A percentile compares a stretch with the other conserved stretches of the same genome.
Conservation (phyloP, 495 filamentous ascomycete species). For the Jackrogersella minutella region DNA sequence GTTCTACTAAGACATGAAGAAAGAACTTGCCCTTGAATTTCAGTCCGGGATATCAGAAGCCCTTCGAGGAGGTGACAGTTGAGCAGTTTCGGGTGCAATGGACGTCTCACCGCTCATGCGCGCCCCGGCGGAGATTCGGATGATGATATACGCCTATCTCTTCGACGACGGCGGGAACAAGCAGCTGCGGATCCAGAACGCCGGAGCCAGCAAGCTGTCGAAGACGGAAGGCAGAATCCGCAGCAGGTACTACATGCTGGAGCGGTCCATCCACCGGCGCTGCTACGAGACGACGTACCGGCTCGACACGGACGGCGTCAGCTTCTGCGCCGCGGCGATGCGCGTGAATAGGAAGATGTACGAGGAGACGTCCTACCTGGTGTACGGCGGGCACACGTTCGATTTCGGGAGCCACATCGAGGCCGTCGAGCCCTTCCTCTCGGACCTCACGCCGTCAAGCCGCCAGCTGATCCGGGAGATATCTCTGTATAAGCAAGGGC, state of each 20-base stretch:
- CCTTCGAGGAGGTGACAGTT: background rate
- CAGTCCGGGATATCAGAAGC: background rate
- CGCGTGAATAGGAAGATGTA: constrained; percentile 55
- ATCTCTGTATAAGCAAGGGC: constrained; percentile 57
- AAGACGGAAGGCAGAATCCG: constrained; percentile 21
- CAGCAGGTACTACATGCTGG: constrained; percentile 46
- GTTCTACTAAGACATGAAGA: background rate
- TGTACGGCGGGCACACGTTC: constrained; percentile 62
- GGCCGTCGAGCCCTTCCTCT: constrained; percentile 63
- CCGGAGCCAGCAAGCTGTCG: constrained; percentile 21
- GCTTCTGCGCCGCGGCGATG: constrained; percentile 56
- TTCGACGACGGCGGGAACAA: constrained; percentile 51
- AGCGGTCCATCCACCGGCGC: constrained; percentile 42
- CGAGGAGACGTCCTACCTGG: constrained; percentile 55
- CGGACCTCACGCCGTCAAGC: constrained; percentile 56
- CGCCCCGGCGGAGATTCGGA: constrained; percentile 62
- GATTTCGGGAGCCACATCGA: constrained; percentile 62
- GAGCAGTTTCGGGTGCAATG: constrained; percentile 20
- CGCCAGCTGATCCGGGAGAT: constrained; percentile 54
- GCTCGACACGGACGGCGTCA: constrained; percentile 43
- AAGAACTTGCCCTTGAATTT: background rate
- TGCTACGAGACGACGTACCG: constrained; percentile 58
- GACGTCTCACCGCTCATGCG: constrained; percentile 35
- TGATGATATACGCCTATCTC: constrained; percentile 64
- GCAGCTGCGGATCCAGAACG: constrained; percentile 37